Evolutionary conservation across 2,329 filamentous ascomycete species (phyloP), one percentile per base, ranked within the genome.

Genomic region (Colletotrichum truncatum): DNA sequence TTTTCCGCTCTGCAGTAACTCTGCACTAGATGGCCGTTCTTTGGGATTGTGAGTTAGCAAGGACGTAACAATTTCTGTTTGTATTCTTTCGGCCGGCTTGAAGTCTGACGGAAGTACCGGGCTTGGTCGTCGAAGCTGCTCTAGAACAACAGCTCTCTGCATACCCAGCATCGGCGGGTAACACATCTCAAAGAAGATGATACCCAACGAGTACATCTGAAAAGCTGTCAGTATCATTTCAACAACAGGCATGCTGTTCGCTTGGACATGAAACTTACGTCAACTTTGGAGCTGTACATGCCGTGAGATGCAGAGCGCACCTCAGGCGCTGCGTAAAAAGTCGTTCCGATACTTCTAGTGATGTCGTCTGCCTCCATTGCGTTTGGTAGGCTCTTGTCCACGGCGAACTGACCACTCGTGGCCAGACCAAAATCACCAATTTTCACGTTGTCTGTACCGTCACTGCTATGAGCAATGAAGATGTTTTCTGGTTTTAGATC

Each of bases 161-260:
- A 91, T 90, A 4, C 88, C 88, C 10, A 83, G 70, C 74, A 90
- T 82, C 0, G 87, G 84, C 32, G 82, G 78, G 69, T 90, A 94
- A 73, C 92, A 97, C 96, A 99, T 99, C 78, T 99, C 96, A 70
- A 98, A 98, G 80, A 99, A 97, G 62, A 99, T 98, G 68, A 99
- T 92, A 0, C 96, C 96, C 41, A 99, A 84, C 0, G 95, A 98
- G 75, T 96, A 99, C 95, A 99, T 98, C 86, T 89, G 60, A 0
- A 34, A 6, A 0, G 7, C 1, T n/a, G 54, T 74, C 64, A 72
- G 69, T 25, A 51, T 45, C 54, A n/a, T n/a, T n/a, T n/a, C n/a
- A n/a, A n/a, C n/a, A n/a, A n/a, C n/a, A n/a, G n/a, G n/a, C n/a
- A n/a, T n/a, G n/a, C n/a, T n/a, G n/a, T n/a, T 21, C 10, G 32